phyloP scores from a whole-genome alignment of 805 yeast species.

The Candida saitoana region DNA sequence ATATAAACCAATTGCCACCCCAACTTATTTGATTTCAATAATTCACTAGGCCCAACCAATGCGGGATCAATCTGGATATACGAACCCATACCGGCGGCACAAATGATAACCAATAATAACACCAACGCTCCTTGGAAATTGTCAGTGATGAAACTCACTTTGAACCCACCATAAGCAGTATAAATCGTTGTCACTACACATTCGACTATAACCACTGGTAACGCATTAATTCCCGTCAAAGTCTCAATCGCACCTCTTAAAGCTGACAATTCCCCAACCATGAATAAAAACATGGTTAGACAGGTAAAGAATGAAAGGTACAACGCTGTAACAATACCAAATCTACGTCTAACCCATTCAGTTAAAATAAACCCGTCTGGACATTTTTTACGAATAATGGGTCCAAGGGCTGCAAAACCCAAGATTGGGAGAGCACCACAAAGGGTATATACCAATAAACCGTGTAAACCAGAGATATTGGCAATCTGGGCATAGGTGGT shows the following conservation, averaged over 20 bases:
- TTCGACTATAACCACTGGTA: slow-evolving; percentile 79
- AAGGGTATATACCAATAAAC: slow-evolving; percentile 73
- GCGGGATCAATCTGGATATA: slow-evolving; percentile 62
- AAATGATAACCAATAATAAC: slow-evolving; percentile 59
- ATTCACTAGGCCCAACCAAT: slow-evolving; percentile 58
- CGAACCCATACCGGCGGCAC: slow-evolving; percentile 74
- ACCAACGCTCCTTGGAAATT: slow-evolving; percentile 78
- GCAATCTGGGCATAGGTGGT: slow-evolving; percentile 86
- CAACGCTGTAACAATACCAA: slow-evolving; percentile 66
- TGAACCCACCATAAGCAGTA: slow-evolving; percentile 85
- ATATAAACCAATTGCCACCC: slow-evolving; percentile 92
- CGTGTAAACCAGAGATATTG: slow-evolving; percentile 81
- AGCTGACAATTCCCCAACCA: slow-evolving; percentile 85
- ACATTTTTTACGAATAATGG: slow-evolving; percentile 68
- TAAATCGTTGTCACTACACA: slow-evolving; percentile 84
- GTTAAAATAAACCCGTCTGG: slow-evolving; percentile 90
- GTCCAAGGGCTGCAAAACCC: slow-evolving; percentile 80
- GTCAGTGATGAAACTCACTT: slow-evolving; percentile 83
- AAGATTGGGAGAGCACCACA: slow-evolving; percentile 82
- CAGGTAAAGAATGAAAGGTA: slow-evolving; percentile 79
- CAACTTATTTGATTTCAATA: slow-evolving; percentile 61
- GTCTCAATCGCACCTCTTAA: slow-evolving; percentile 72
- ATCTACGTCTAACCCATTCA: slow-evolving; percentile 89
- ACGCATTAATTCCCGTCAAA: slow-evolving; percentile 71
- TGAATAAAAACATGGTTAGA: slow-evolving; percentile 76